Evolutionary conservation across 164 flowering plant genomes (phyloP).

Genomic region (Platanus orientalis): DNA sequence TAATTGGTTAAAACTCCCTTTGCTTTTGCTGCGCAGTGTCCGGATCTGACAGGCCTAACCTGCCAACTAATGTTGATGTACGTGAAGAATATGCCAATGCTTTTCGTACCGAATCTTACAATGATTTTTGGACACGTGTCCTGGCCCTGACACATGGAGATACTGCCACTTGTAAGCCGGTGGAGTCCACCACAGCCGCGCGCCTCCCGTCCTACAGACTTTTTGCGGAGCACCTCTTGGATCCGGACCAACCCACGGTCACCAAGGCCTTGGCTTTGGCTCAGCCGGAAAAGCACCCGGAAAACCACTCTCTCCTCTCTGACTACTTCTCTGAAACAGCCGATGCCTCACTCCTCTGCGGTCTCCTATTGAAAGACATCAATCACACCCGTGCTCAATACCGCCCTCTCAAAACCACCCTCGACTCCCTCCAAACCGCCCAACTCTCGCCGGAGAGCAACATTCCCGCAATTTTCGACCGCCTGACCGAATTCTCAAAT

Average conservation of each 20-base stretch:
- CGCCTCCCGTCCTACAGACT: conserved; percentile 68
- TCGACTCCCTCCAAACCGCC: conserved; percentile 17
- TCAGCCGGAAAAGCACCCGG: conserved; percentile 16
- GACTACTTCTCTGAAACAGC: conserved; percentile 60
- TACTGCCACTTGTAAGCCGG: conserved; percentile 15
- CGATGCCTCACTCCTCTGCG: conserved; percentile 51
- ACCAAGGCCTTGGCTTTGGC: conserved; percentile 25
- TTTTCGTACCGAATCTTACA: conserved; percentile 70
- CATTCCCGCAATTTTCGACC: conserved; percentile 10
- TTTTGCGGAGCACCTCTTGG: conserved; percentile 58
- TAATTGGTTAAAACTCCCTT: too few species aligned
- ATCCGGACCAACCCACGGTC: conserved; percentile 59
- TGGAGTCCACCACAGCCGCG: conserved; percentile 44
- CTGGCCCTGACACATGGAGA: conserved; percentile 24
- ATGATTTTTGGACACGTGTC: conserved; percentile 62
- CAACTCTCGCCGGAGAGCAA: conserved; percentile 5
- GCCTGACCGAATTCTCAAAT: conserved; percentile 27
- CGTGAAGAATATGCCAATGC: conserved; percentile 74
- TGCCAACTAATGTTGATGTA: conserved; percentile 27
- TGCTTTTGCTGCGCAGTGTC: not conserved
- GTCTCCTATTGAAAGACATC: conserved; percentile 41
- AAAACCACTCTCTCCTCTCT: conserved; percentile 29
- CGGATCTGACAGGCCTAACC: not conserved
- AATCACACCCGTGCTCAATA: conserved; percentile 34
- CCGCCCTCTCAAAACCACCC: conserved; percentile 27